Percentiles rank a stretch among this genome's conserved stretches.
Evolutionary conservation across 768 basidiomycete species (phyloP).

Genomic region (Mrakia frigida): DNA sequence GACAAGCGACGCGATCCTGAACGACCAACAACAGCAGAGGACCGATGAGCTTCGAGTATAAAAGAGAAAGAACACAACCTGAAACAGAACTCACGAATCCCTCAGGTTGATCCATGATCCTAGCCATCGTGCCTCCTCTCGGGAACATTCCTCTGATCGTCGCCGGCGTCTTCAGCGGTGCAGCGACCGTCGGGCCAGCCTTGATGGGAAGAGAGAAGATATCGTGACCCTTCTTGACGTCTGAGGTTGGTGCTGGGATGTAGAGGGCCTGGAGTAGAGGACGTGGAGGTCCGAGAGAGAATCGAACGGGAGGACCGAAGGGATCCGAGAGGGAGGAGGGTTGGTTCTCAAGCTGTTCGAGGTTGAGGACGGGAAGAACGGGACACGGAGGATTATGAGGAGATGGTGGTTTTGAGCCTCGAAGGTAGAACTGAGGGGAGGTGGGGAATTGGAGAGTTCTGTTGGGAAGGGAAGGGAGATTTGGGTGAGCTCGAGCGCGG

Average conservation of each 20-base stretch:
- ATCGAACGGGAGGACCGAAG: constrained; percentile 3
- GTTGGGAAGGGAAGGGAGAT: no score
- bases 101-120: background rate
- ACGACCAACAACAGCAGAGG: background rate
- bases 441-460: constrained; percentile 24
- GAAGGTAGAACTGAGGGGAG: constrained; percentile 17
- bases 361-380: background rate
- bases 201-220: constrained; percentile 8
- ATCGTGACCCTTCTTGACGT: background rate
- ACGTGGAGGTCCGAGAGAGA: constrained; percentile 19
- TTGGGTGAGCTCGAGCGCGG: background rate
- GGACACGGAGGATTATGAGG: constrained; percentile 17
- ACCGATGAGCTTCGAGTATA: background rate
- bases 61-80: background rate
- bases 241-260: background rate
- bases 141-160: background rate
- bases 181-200: background rate
- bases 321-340: background rate
- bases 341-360: background rate
- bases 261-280: background rate
- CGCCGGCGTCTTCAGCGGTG: background rate
- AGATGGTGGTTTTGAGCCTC: background rate
- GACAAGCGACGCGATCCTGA: constrained; percentile 22
- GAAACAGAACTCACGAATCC: constrained; percentile 7
- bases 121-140: constrained; percentile 17